Evolutionary conservation across 306 rosid species (phyloP).

Genomic region (Geum urbanum): DNA sequence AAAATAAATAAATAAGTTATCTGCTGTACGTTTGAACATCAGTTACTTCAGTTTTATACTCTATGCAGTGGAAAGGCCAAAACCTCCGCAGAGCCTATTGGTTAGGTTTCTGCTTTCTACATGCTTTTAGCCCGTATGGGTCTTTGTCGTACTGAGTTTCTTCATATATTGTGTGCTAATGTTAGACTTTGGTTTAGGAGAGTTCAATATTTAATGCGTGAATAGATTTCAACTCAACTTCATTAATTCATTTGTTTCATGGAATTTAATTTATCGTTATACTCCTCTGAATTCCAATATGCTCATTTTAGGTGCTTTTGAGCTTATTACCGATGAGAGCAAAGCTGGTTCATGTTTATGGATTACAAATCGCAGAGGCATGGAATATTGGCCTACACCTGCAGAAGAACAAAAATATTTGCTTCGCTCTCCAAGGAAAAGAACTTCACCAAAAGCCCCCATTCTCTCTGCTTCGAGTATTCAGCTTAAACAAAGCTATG

Average conservation of each 20-base stretch:
- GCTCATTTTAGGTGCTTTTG: conserved; percentile 65
- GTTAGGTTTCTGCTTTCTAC: conserved; percentile 1
- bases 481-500: conserved; percentile 67
- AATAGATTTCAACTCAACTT: not conserved
- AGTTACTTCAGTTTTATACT: not conserved
- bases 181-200: not conserved
- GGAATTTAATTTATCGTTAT: not conserved
- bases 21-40: no score
- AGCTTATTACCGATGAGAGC: conserved; percentile 75
- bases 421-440: conserved; percentile 32
- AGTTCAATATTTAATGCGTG: not conserved
- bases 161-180: not conserved
- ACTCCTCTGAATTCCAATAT: conserved; percentile 8
- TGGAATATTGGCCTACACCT: conserved; percentile 91
- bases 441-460: conserved; percentile 22
- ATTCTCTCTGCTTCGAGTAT: conserved; percentile 40
- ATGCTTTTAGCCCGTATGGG: conserved; percentile 6
- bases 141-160: not conserved
- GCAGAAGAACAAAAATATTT: conserved; percentile 62
- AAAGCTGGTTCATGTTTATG: conserved; percentile 93
- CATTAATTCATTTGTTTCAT: not conserved
- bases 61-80: conserved; percentile 16
- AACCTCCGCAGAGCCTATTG: conserved; percentile 16
- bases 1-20: no score
- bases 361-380: conserved; percentile 89